Base-by-base conservation (phyloP, 495 filamentous ascomycete species). In the Terfezia boudieri region DNA sequence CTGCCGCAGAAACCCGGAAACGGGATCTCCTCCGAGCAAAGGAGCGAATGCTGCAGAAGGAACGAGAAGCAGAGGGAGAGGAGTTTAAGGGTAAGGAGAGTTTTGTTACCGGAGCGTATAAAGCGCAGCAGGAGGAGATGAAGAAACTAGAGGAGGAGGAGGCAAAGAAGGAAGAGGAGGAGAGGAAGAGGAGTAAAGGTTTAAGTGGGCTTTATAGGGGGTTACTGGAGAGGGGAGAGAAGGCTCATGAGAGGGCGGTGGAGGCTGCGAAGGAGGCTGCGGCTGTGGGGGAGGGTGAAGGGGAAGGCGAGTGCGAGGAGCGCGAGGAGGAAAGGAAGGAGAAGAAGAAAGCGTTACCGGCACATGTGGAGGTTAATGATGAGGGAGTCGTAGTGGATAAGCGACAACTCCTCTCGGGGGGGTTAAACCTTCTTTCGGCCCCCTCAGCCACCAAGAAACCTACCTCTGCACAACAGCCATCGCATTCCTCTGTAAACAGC, bases 61-160 rank as follows among this genome's bases (percentile, higher is more conserved):
- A 98, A 66, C 78, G 90, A 37, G 92, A 89, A 59, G 83, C 80
- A 0, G 90, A 98, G 68, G 90, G 90, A 9, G 92, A 94, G 12
- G 86, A 88, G 67, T 95, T 85, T 63, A 82, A 77, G 0, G 92
- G 90, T 57, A 98, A 94, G 67, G 92, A 96, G 68, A 87, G 82
- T 64, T 98, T 98, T 60, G 90, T 96, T 36, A 98, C 90, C 0
- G 77, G 77, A n/a, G 90, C 90, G 49, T 98, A 98, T 61, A 90
- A 87, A 71, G 76, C 76, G 62, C 90, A 95, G 65, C 90, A 95
- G 64, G 86, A 79, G 62, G 90, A 94, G 66, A 72, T 87, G 61
- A 67, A 75, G 59, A 74, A 75, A 60, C 60, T 86, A 8, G 86
- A 94, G 61, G 83, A 81, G 61, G 88, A 92, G 66, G 92, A 96